Evolutionary conservation across 1,139 yeast species (phyloP), one percentile per base, ranked within the genome.

Genomic region (Yamadazyma jaroonii): DNA sequence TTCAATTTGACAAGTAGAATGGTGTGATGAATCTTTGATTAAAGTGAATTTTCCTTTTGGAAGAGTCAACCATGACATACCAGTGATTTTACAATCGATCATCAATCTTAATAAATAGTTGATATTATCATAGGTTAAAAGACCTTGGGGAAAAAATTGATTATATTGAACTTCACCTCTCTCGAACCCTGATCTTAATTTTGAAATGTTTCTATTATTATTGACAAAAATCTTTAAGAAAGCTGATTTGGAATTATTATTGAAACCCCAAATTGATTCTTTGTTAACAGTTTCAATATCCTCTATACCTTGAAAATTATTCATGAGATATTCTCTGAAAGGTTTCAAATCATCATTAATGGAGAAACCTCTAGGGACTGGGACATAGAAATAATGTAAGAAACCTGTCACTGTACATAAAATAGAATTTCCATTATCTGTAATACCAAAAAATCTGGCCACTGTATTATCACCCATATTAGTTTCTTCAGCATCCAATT

Each of bases 51-150:
- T 84, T 0, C 81, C 80, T 39, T 73, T 77, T 0, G 97, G 97
- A 17, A 92, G 70, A 0, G 96, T 86, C 31, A 94, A 72, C 99
- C 99, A 94, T 20, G 95, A 85, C 98, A 94, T 92, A 33, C 99
- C 99, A 0, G 92, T 85, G 43, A 86, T 83, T 37, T 83, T 78
- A 59, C 95, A 83, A 61, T 94, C 99, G 36, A 92, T 80, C 95
- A 94, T 89, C 57, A 90, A 69, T 48, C 98, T 72, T 44, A 94
- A 62, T 34, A 88, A 72, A 57, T 84, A 94, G 41, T 89, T 88
- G 46, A 94, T 80, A 56, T 92, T 94, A 59, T 94, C 99, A 56
- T 83, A 94, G 0, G 96, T 79, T 47, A 84, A 80, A 31, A 77
- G 67, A 31, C 77, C 76, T 1, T 74, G 64, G 14, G 78, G 76